Percentiles rank a stretch among this genome's conserved stretches.
phyloP scores from a whole-genome alignment of 106 monocot genomes.

The Dioscorea alata region DNA sequence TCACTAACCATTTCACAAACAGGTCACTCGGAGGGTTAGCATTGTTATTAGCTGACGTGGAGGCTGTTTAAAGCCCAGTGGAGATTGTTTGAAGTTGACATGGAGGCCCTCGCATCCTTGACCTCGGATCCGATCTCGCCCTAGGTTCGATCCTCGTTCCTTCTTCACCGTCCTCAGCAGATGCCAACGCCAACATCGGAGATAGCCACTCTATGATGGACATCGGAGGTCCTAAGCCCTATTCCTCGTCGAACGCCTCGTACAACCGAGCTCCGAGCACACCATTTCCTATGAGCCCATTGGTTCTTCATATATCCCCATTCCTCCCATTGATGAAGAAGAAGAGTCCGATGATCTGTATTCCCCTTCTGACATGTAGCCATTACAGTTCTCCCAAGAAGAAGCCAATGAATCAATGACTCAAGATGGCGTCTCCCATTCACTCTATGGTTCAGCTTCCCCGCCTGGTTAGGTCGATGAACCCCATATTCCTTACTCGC shows the following conservation, averaged over 20 bases:
- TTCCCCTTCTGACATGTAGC: neutral
- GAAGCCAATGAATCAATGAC: neutral
- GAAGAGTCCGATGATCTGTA: neutral
- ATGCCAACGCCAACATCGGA: neutral
- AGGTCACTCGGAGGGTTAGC: too few relatives aligned
- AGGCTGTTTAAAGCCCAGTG: too few relatives aligned
- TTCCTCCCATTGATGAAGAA: neutral
- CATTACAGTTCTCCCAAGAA: neutral
- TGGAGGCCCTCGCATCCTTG: slow-evolving; percentile 28
- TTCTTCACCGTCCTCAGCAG: neutral
- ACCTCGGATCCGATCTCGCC: slow-evolving; percentile 70
- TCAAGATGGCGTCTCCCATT: neutral
- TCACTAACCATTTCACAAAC: too few relatives aligned
- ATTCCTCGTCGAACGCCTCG: neutral
- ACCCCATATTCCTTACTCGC: neutral
- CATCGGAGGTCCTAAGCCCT: neutral
- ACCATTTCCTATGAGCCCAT: neutral
- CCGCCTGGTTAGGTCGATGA: neutral
- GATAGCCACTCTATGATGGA: neutral
- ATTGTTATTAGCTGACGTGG: too few relatives aligned
- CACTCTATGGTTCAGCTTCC: neutral
- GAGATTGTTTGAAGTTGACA: too few relatives aligned
- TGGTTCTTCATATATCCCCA: neutral
- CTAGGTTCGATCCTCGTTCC: slow-evolving; percentile 39
- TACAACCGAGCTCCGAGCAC: neutral